phyloP scores from a whole-genome alignment of 306 rosid genomes.

The Clitoria ternatea region DNA sequence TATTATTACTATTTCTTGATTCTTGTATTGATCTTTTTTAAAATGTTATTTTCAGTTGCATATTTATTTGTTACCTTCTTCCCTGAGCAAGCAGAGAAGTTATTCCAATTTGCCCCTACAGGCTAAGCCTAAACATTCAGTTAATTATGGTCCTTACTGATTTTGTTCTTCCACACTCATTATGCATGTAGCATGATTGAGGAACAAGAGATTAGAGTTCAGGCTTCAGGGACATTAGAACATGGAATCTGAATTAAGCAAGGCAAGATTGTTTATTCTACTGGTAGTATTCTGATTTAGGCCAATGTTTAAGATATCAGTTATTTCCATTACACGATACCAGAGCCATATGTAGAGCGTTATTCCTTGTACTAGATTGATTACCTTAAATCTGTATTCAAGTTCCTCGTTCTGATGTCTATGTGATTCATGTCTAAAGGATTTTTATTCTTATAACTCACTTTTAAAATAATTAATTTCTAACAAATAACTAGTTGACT shows the following conservation, averaged over 20 bases:
- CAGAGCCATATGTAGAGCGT: not conserved
- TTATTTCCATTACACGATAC: not conserved
- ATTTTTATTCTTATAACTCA: too few species aligned
- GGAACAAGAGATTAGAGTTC: slow-evolving; percentile 13
- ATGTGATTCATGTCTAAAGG: too few species aligned
- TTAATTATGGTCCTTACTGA: not conserved
- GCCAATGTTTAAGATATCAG: slow-evolving; percentile 11
- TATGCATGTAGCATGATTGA: slow-evolving; percentile 25
- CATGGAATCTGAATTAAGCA: slow-evolving; percentile 9
- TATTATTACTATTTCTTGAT: not conserved
- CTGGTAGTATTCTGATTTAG: slow-evolving; percentile 5
- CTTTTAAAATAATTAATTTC: too few species aligned
- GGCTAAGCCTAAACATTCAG: slow-evolving; percentile 31
- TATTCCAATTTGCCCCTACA: slow-evolving; percentile 53
- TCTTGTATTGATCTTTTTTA: slow-evolving; percentile 10
- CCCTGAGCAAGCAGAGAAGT: slow-evolving; percentile 96
- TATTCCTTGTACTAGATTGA: not conserved
- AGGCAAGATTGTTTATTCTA: slow-evolving; percentile 8
- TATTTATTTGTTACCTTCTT: slow-evolving; percentile 79
- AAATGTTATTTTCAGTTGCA: slow-evolving; percentile 59
- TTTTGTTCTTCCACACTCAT: not conserved
- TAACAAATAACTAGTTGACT: too few species aligned
- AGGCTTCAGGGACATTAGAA: slow-evolving; percentile 3
- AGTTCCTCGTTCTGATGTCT: too few species aligned
- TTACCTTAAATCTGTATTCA: too few species aligned